These are phyloP conservation scores for Colletotrichum euphorbiae DNA, from an alignment of 2,329 filamentous ascomycete species.

Conservation along the genomic window DNA sequence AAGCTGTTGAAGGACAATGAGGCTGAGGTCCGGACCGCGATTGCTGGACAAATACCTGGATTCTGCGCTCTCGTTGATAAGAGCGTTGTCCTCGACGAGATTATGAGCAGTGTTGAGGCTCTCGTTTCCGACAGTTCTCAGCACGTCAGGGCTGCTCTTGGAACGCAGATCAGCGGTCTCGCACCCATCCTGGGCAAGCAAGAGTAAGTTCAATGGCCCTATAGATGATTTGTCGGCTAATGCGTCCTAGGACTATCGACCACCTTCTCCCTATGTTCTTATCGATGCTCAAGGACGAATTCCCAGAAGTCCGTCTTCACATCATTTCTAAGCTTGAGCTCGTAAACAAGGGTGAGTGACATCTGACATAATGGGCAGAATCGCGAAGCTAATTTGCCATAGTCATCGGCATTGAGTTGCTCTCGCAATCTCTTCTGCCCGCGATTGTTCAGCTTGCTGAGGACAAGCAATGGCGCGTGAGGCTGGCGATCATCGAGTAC, in stretches of 20 bases:
- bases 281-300: slow-evolving; percentile 99
- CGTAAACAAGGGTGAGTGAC: slow-evolving; percentile 85
- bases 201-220: slow-evolving; percentile 74
- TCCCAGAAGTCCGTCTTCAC: slow-evolving; percentile 96
- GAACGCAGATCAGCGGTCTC: slow-evolving; percentile 95
- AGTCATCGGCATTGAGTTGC: slow-evolving; percentile 98
- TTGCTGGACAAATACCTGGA: slow-evolving; percentile 96
- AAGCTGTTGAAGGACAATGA: slow-evolving; percentile 98
- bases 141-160: slow-evolving; percentile 94
- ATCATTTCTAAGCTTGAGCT: slow-evolving; percentile 99
- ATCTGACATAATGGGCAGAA: neutral
- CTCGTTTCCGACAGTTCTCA: slow-evolving; percentile 96
- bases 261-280: slow-evolving; percentile 99
- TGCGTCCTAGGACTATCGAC: slow-evolving; percentile 79
- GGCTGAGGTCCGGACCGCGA: slow-evolving; percentile 95
- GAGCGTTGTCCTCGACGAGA: slow-evolving; percentile 89
- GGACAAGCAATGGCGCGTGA: slow-evolving; percentile 99
- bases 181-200: slow-evolving; percentile 98
- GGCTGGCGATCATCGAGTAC: slow-evolving; percentile 98
- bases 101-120: slow-evolving; percentile 96
- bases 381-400: slow-evolving; percentile 9
- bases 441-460: slow-evolving; percentile 97
- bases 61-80: slow-evolving; percentile 93
- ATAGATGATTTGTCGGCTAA: slow-evolving; percentile 11
- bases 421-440: slow-evolving; percentile 95